Evolutionary conservation across 495 filamentous ascomycete species (phyloP), one percentile per base, ranked within the genome.

Genomic region (Durotheca rogersii): DNA sequence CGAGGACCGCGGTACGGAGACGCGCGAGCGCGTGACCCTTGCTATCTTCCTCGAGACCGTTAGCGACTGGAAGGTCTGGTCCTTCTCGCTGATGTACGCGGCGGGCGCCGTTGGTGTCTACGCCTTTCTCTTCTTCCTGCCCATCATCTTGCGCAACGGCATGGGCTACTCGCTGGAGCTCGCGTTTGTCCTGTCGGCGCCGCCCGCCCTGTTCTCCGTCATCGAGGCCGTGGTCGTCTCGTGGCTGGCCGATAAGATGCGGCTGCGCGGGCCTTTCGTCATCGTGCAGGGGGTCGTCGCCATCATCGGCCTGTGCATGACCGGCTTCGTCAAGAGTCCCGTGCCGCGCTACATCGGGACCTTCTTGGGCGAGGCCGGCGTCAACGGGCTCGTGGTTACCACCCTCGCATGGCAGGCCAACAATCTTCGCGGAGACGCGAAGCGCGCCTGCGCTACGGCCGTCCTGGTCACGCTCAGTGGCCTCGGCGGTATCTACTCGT

Each of bases 181-280:
- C 25, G 53, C 73, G 0, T 71, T 77, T 30, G 70, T 76, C 27
- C 62, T 80, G 5, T 83, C 83, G 1, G 85, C 84, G 0, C 86
- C 86, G 53, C 86, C 86, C 0, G 88, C 88, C 59, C 86, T 87
- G 54, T 89, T 82, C 58, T 79, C 85, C 0, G 79, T 84, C 7
- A 70, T 71, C 20, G 51, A 72, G 11, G 73, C 58, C 10, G 42
- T 70, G 39, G 46, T 30, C 15, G 64, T 71, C 2, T 74, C 78
- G 36, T 81, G 70, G 72, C 51, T 76, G 9, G 77, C 72, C 10
- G 82, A 86, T 52, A 72, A 69, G 52, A 76, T 75, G 43, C 80
- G 66, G 15, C 58, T 77, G 14, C 78, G 83, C 17, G 79, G 74
- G 0, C 71, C 74, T 1, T 69, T 84, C 17, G 61, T 86, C 6